Conservation (phyloP, 2,329 filamentous ascomycete species). For the Xylariomycetidae sp. region DNA sequence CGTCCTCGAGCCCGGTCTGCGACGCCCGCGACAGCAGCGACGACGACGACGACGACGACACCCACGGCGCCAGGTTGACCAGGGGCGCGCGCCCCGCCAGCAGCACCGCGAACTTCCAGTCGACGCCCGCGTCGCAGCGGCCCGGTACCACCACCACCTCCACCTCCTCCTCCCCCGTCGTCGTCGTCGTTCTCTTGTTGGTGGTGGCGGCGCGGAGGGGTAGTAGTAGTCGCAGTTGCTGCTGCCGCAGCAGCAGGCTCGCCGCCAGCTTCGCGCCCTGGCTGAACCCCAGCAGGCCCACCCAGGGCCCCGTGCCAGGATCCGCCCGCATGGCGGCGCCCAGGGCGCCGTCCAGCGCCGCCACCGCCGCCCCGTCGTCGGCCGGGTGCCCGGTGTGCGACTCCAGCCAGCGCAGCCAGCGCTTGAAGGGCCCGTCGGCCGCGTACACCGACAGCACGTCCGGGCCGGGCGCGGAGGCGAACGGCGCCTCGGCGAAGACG, state of each 20-base stretch:
- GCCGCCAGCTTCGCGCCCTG: slow-evolving; percentile 59
- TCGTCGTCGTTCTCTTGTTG: not conserved
- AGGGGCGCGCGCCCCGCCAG: slow-evolving; percentile 57
- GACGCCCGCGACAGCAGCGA: slow-evolving; percentile 20
- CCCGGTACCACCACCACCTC: not conserved
- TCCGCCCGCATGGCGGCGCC: slow-evolving; percentile 46
- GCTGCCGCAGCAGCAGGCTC: slow-evolving; percentile 55
- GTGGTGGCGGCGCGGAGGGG: not conserved
- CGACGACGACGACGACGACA: slow-evolving; percentile 15
- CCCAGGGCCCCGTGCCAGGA: slow-evolving; percentile 51
- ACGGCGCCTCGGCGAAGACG: slow-evolving; percentile 67
- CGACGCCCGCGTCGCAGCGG: slow-evolving; percentile 16
- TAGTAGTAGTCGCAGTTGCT: slow-evolving; percentile 34
- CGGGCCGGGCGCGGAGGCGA: slow-evolving; percentile 53
- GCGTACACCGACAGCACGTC: slow-evolving; percentile 61
- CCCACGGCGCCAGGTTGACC: slow-evolving; percentile 40
- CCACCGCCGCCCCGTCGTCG: slow-evolving; percentile 36
- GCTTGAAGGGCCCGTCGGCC: slow-evolving; percentile 58
- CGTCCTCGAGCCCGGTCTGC: slow-evolving; percentile 31
- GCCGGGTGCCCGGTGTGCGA: slow-evolving; percentile 47
- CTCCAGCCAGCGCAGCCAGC: slow-evolving; percentile 56
- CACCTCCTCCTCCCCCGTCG: not conserved
- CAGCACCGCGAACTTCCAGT: slow-evolving; percentile 55
- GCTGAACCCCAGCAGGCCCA: slow-evolving; percentile 59
- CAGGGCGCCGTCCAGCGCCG: slow-evolving; percentile 34